Evolutionary conservation across 371 early-diverging fungal species (phyloP).

Genomic region (Rhizopus arrhizus): DNA sequence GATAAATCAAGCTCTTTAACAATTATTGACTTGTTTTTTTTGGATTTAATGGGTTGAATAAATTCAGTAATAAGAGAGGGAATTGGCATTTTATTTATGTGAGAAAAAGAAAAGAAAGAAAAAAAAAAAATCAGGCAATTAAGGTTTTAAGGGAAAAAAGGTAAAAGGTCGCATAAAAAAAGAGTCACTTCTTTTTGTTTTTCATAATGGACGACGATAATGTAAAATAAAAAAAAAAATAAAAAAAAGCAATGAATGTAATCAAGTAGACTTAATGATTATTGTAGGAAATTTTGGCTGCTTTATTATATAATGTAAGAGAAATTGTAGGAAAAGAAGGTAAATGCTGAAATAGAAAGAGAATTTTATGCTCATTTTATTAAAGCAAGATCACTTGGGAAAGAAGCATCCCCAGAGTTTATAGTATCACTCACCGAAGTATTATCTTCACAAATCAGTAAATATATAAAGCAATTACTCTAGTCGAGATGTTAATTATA

Average conservation of each 20-base stretch:
- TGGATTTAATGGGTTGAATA: not conserved
- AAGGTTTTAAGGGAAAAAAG: too few relatives aligned
- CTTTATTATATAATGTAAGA: constrained; percentile 22
- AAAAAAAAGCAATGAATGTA: not conserved
- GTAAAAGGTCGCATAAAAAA: not conserved
- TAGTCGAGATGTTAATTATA: too few relatives aligned
- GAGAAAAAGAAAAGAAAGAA: constrained; percentile 12
- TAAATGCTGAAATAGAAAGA: not conserved
- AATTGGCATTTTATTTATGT: constrained; percentile 17
- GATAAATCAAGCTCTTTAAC: not conserved
- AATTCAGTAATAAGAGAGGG: constrained; percentile 7
- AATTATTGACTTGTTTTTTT: not conserved
- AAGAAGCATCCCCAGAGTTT: constrained; percentile 19
- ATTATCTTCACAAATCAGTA: constrained; percentile 23
- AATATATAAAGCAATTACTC: not conserved
- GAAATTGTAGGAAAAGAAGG: constrained; percentile 23
- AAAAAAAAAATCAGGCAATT: constrained; percentile 9
- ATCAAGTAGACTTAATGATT: not conserved
- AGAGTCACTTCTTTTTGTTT: constrained; percentile 4
- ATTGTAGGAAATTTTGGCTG: constrained; percentile 10
- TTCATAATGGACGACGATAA: constrained; percentile 1
- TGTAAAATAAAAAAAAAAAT: not conserved
- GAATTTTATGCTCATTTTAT: too few relatives aligned
- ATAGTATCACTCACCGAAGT: constrained; percentile 23
- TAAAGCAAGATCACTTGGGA: constrained; percentile 14